A percentile compares a stretch with the other conserved stretches of the same genome.
Conservation (phyloP, 768 basidiomycete genomes). For the Naganishia friedmannii region DNA sequence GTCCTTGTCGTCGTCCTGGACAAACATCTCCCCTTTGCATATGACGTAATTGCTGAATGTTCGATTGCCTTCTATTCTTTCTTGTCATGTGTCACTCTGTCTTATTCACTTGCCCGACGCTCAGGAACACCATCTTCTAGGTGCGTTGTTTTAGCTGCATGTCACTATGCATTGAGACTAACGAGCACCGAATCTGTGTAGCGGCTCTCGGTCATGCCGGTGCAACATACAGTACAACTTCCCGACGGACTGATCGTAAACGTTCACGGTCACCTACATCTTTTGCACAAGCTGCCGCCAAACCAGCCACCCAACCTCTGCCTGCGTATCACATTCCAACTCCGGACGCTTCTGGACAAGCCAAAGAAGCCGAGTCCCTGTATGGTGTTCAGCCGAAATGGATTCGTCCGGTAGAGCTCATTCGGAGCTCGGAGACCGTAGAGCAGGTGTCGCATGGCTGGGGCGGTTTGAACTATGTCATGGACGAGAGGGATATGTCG, state of each 20-base stretch:
- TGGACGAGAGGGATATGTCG: constrained; percentile 93
- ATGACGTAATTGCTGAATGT: constrained; percentile 12
- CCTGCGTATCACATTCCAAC: constrained; percentile 72
- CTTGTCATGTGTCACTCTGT: constrained; percentile 3
- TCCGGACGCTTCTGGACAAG: constrained; percentile 79
- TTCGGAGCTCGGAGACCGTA: constrained; percentile 77
- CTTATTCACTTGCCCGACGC: constrained; percentile 1
- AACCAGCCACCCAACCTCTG: constrained; percentile 47
- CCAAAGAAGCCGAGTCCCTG: constrained; percentile 68
- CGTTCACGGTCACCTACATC: constrained; percentile 34
- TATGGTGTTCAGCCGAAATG: constrained; percentile 65
- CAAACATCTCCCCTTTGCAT: constrained; percentile 8
- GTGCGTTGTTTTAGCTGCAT: constrained; percentile 49
- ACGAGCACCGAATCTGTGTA: not conserved
- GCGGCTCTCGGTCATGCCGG: constrained; percentile 16
- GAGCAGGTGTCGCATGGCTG: constrained; percentile 65
- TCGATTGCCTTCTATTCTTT: constrained; percentile 11
- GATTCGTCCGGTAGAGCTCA: constrained; percentile 72
- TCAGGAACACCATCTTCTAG: constrained; percentile 56
- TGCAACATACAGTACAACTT: constrained; percentile 16
- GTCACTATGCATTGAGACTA: not conserved
- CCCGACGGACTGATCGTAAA: constrained; percentile 12
- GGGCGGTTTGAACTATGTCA: constrained; percentile 79
- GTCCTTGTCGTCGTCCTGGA: constrained; percentile 4
- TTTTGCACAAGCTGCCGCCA: constrained; percentile 31